Evolutionary conservation across 2,329 filamentous ascomycete species (phyloP), one percentile per base, ranked within the genome.

Genomic region (Botrytis cinerea): DNA sequence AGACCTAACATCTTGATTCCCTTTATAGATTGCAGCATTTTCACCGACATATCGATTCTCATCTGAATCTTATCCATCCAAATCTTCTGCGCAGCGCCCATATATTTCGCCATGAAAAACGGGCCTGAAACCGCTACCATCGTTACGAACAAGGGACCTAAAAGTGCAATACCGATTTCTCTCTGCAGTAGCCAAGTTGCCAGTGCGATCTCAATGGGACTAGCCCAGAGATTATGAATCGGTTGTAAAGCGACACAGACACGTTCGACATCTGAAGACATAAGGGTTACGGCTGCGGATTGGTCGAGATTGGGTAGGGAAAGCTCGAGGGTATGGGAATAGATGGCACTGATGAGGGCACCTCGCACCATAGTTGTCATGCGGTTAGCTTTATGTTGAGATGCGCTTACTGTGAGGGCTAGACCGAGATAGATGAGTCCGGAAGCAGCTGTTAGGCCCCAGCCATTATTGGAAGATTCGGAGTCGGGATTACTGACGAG

Each of bases 281-380:
- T 86, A 6, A 86, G 79, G 1, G 84, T 86, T 10, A 78, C 76
- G 0, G 84, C 81, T 0, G 82, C 81, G 1, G 81, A 80, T 38
- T 54, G 12, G 25, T 54, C 1, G 14, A 54, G 14, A 54, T 28
- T 18, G 2, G n/a, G 5, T 28, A 54, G n/a, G 5, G 51, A 28
- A 25, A 54, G 10, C 6, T n/a, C 48, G 10, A 51, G 48, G 10
- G 48, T 51, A 25, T 28, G 51, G 14, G 51, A n/a, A 54, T 54
- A 54, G 14, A 54, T 54, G n/a, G n/a, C n/a, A 25, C 25, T 28
- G 51, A 28, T 54, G 25, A 54, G n/a, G 16, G 51, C n/a, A 6
- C 32, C 28, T 60, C 32, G 28, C 8, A 60, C 57, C 32, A 43
- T 18, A 9, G 78, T 77, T 16, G 73, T 72, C 54, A 77, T 74